Evolutionary conservation across 768 basidiomycete genomes (phyloP).

Genomic region (Termitomyces sp.): DNA sequence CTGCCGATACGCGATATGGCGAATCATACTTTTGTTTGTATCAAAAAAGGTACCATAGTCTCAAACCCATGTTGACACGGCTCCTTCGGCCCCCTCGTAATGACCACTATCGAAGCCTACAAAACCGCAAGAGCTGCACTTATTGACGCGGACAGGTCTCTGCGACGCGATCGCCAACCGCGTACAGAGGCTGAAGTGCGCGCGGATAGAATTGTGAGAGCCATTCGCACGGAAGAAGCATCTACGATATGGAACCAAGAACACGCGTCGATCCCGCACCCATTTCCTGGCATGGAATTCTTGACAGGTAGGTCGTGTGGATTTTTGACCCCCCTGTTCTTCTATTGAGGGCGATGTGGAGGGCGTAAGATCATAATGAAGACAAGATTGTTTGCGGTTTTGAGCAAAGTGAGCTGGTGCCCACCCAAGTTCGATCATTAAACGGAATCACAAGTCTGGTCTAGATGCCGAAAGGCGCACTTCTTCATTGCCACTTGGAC

Average conservation of each 20-base stretch:
- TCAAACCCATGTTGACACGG: too few relatives aligned
- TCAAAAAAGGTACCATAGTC: neutral
- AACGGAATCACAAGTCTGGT: neutral
- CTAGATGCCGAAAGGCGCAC: conserved; percentile 78
- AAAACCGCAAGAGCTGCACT: conserved; percentile 27
- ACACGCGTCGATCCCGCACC: conserved; percentile 47
- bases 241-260: conserved; percentile 54
- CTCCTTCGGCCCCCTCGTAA: conserved; percentile 5
- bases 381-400: conserved; percentile 56
- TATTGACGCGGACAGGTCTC: conserved; percentile 40
- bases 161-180: conserved; percentile 41
- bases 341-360: conserved; percentile 17
- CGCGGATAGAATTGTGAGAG: conserved; percentile 54
- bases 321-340: neutral
- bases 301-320: conserved; percentile 45
- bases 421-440: neutral
- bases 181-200: conserved; percentile 34
- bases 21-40: neutral
- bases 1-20: neutral
- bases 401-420: conserved; percentile 43
- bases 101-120: conserved; percentile 22
- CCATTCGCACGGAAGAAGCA: conserved; percentile 51
- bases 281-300: conserved; percentile 79
- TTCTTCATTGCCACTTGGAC: conserved; percentile 74
- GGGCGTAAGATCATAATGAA: conserved; percentile 53